Conservation (phyloP, 2,329 filamentous ascomycete species). For the Chrysoporthe cubensis region DNA sequence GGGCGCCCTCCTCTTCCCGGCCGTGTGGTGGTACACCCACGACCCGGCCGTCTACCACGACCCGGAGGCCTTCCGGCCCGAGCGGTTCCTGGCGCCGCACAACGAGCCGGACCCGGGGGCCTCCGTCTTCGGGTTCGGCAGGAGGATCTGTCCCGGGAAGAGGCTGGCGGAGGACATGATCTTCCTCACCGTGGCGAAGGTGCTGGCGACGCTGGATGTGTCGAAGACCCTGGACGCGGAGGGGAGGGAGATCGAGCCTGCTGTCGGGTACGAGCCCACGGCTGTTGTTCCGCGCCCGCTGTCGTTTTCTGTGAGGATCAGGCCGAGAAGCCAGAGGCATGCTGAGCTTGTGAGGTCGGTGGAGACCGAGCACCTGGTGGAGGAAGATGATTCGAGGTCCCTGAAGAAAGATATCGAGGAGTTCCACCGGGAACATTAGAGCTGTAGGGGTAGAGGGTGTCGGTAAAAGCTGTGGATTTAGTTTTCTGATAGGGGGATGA, state of each 20-base stretch:
- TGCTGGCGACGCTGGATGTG: slow-evolving; percentile 5
- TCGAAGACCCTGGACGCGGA: background rate
- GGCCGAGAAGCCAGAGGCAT: background rate
- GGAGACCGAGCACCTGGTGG: background rate
- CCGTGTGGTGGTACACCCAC: slow-evolving; percentile 7
- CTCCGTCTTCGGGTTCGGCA: slow-evolving; percentile 20
- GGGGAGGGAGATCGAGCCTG: background rate
- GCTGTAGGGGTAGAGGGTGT: background rate
- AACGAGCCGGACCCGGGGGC: slow-evolving; percentile 6
- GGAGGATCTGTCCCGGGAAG: slow-evolving; percentile 18
- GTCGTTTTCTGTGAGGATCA: background rate
- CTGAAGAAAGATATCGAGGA: background rate
- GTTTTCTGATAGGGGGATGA: background rate
- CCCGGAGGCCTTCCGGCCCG: slow-evolving; percentile 12
- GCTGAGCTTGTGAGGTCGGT: background rate
- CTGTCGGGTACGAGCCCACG: background rate
- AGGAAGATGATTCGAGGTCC: background rate
- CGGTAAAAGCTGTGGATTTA: too few relatives aligned
- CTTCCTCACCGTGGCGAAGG: slow-evolving; percentile 1
- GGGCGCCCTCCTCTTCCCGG: slow-evolving; percentile 10
- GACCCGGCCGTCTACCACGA: slow-evolving; percentile 21
- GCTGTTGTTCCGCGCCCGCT: background rate
- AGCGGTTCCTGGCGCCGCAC: slow-evolving; percentile 22
- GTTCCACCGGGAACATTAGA: background rate
- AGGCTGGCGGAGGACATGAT: slow-evolving; percentile 6